Percentiles rank a stretch among this genome's conserved stretches.
Conservation (phyloP, 441 rosid genomes). For the Adansonia grandidieri region DNA sequence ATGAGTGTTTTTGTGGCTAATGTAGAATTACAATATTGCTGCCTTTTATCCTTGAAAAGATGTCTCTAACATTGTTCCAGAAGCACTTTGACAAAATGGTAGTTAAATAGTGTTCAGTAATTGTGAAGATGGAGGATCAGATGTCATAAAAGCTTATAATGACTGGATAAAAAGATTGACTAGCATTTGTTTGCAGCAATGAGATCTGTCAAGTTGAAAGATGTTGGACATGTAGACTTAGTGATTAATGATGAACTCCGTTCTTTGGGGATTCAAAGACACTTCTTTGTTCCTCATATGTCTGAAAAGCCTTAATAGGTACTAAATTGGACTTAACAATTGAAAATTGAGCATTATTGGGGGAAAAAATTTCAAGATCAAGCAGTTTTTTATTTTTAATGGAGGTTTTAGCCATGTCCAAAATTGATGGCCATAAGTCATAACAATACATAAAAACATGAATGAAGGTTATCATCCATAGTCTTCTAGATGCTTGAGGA, state of each 20-base stretch:
- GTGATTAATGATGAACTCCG: not conserved
- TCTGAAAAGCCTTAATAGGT: not conserved
- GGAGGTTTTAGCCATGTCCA: not conserved
- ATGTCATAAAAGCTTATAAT: not conserved
- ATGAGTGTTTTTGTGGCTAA: not conserved
- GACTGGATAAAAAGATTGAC: not conserved
- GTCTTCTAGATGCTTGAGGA: slow-evolving; percentile 6
- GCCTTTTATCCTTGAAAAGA: not conserved
- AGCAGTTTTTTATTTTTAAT: not conserved
- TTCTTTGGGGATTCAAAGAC: not conserved
- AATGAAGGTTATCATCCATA: not conserved
- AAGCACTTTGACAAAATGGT: not conserved
- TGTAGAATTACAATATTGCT: not conserved
- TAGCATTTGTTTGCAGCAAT: slow-evolving; percentile 12
- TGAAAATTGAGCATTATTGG: slow-evolving; percentile 6
- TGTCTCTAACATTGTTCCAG: not conserved
- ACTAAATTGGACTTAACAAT: not conserved
- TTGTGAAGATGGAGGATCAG: not conserved
- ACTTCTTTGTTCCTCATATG: not conserved
- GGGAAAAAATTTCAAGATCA: not conserved
- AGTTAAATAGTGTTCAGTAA: not conserved
- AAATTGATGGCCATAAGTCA: not conserved
- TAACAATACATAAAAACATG: not conserved
- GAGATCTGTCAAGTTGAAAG: not conserved
- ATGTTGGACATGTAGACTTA: slow-evolving; percentile 8